A percentile compares a stretch with the other conserved stretches of the same genome.
Conservation (phyloP, 2,329 filamentous ascomycete species). For the Monosporascus sp. region DNA sequence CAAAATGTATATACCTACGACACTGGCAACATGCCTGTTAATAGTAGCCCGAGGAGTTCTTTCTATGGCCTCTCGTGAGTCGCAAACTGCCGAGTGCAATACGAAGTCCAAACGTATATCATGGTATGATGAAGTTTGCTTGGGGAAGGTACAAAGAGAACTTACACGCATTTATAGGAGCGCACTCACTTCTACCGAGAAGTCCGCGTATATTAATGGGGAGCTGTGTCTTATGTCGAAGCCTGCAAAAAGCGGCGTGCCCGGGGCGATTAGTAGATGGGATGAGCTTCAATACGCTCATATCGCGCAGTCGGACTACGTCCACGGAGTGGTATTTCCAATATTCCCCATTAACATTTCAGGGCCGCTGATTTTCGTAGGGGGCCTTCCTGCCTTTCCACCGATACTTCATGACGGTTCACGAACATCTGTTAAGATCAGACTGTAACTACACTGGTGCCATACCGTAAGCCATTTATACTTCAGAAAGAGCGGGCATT, state of each 20-base stretch:
- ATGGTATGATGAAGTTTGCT: conserved; percentile 8
- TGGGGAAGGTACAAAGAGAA: neutral
- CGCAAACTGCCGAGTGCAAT: neutral
- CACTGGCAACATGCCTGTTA: neutral
- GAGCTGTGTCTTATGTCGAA: conserved; percentile 26
- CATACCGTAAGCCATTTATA: conserved; percentile 11
- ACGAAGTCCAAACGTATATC: conserved; percentile 6
- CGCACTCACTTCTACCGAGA: conserved; percentile 16
- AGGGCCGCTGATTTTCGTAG: neutral
- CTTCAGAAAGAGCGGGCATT: neutral
- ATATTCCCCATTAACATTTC: neutral
- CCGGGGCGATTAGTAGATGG: conserved; percentile 23
- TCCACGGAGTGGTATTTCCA: conserved; percentile 21
- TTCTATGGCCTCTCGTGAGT: neutral
- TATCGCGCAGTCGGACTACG: conserved; percentile 21
- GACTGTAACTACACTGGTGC: conserved; percentile 25
- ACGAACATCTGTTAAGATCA: conserved; percentile 25
- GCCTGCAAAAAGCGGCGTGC: conserved; percentile 17
- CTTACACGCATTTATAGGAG: conserved; percentile 6
- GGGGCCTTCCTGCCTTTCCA: conserved; percentile 32
- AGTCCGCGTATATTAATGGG: conserved; percentile 23
- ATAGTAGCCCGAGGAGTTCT: neutral
- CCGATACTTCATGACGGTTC: conserved; percentile 26
- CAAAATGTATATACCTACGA: neutral
- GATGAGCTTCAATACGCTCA: conserved; percentile 29